phyloP scores from a whole-genome alignment of 306 rosid genomes.

The Malus orientalis region DNA sequence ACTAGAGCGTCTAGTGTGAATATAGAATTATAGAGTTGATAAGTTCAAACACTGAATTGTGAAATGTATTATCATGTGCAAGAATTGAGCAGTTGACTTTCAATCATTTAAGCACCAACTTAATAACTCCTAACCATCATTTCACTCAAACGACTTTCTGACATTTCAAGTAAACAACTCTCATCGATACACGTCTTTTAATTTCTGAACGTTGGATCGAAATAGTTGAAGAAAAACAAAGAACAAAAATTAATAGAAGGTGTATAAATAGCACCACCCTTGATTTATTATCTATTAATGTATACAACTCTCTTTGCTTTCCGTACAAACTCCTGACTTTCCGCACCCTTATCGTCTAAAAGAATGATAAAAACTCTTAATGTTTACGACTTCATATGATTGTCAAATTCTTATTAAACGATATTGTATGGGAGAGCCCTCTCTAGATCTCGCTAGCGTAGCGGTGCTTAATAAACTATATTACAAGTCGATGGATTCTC shows the following conservation, averaged over 20 bases:
- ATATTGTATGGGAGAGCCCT: background rate
- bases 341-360: background rate
- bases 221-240: too few relatives aligned
- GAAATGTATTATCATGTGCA: background rate
- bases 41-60: background rate
- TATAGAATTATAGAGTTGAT: background rate
- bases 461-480: slow-evolving; percentile 2
- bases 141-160: background rate
- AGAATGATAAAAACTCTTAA: too few relatives aligned
- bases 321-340: background rate
- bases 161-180: too few relatives aligned
- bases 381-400: background rate
- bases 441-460: slow-evolving; percentile 1
- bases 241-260: too few relatives aligned
- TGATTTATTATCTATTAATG: background rate
- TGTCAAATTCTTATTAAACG: background rate
- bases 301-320: background rate
- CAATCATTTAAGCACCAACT: slow-evolving; percentile 5
- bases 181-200: too few relatives aligned
- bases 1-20: background rate
- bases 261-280: background rate
- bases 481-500: background rate
- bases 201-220: too few relatives aligned
- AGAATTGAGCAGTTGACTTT: background rate
- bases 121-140: background rate